Conservation (phyloP, 495 filamentous ascomycete genomes). For the Viridothelium virens region DNA sequence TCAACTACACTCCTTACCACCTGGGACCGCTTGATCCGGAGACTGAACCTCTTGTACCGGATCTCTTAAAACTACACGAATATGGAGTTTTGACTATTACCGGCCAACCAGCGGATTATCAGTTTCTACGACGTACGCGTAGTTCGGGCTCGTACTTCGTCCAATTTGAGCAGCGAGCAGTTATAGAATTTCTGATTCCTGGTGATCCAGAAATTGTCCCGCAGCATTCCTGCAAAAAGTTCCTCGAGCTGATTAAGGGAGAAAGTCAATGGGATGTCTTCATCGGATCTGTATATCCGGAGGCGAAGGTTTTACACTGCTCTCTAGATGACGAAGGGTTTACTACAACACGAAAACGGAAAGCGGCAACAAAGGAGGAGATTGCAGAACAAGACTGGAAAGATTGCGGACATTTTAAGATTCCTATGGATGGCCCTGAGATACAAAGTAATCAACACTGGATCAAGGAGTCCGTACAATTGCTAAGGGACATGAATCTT, state of each 20-base stretch:
- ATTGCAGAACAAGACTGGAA: background rate
- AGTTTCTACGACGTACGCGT: background rate
- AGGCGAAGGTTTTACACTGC: background rate
- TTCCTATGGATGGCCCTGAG: background rate
- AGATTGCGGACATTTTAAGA: background rate
- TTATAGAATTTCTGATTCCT: background rate
- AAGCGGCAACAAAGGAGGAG: background rate
- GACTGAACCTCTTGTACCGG: background rate
- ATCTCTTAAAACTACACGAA: background rate
- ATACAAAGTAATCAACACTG: background rate
- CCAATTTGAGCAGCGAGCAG: background rate
- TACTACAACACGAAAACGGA: background rate
- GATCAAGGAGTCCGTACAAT: background rate
- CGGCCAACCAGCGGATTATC: background rate
- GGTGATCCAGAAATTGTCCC: background rate
- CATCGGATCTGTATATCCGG: background rate
- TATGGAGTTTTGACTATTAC: background rate
- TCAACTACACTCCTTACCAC: background rate
- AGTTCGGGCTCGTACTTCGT: background rate
- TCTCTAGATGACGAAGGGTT: background rate
- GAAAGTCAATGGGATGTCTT: background rate
- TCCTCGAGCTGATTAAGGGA: background rate
- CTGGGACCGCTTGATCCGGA: background rate
- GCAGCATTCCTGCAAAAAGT: background rate
- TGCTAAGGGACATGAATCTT: background rate